phyloP scores from a whole-genome alignment of 2,329 filamentous ascomycete species.

The Phyllosticta citriasiana region DNA sequence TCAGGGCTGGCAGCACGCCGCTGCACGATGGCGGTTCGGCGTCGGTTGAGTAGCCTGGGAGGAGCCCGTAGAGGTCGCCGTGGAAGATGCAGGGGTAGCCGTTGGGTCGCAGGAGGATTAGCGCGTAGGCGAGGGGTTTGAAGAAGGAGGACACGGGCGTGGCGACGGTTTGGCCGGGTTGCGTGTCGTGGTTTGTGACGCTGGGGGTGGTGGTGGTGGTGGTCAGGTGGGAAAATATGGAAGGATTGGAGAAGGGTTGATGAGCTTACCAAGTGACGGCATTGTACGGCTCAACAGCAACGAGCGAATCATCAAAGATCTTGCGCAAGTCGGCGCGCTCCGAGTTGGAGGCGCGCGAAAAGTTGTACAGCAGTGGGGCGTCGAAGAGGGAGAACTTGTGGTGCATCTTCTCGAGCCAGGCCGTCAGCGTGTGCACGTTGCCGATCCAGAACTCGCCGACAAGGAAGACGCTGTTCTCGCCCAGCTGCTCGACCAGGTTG shows the following conservation, averaged over 20 bases:
- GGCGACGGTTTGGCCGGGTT: constrained; percentile 53
- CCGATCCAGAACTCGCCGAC: constrained; percentile 63
- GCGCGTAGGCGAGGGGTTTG: constrained; percentile 60
- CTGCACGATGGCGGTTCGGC: constrained; percentile 44
- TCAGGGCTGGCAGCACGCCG: constrained; percentile 47
- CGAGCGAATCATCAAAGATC: constrained; percentile 53
- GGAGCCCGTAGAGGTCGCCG: constrained; percentile 58
- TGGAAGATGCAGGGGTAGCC: constrained; percentile 62
- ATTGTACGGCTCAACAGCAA: constrained; percentile 42
- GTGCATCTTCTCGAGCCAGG: constrained; percentile 48
- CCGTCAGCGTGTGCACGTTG: constrained; percentile 44
- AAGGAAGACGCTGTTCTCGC: constrained; percentile 47
- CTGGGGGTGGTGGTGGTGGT: constrained; percentile 48
- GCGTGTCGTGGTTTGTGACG: constrained; percentile 64
- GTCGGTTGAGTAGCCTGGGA: constrained; percentile 19
- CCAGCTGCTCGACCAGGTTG: constrained; percentile 40
- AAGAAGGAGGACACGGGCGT: constrained; percentile 56
- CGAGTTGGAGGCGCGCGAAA: constrained; percentile 21
- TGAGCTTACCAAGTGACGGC: constrained; percentile 42
- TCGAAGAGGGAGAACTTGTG: constrained; percentile 56
- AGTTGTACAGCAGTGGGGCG: constrained; percentile 58
- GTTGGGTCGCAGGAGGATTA: constrained; percentile 56
- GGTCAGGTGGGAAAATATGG: background rate
- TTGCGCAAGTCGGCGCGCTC: constrained; percentile 45
- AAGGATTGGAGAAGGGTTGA: background rate